These are phyloP conservation scores for Hypsizygus ulmarius DNA, from an alignment of 1,284 basidiomycete species.

Conservation along the genomic window DNA sequence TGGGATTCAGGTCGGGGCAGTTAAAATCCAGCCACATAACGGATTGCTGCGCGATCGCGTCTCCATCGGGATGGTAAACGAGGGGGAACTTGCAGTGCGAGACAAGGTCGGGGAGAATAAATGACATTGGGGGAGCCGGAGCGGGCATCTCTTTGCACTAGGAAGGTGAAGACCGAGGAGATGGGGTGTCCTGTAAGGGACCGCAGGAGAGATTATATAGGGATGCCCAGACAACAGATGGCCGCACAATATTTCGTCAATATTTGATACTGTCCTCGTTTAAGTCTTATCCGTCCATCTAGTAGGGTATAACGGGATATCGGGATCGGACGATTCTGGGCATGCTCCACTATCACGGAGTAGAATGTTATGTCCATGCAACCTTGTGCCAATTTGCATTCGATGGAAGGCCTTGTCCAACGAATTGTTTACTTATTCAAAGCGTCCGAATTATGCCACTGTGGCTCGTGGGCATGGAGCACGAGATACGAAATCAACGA, in stretches of 20 bases:
- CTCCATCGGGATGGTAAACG: constrained; percentile 49
- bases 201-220: constrained; percentile 5
- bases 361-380: not conserved
- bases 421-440: not conserved
- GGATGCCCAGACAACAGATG: not conserved
- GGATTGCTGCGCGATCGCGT: constrained; percentile 53
- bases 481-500: constrained; percentile 5
- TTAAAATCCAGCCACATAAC: constrained; percentile 55
- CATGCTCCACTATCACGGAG: not conserved
- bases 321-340: not conserved
- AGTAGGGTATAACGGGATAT: constrained; percentile 5
- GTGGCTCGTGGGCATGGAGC: not conserved
- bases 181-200: not conserved
- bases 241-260: constrained; percentile 2
- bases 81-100: constrained; percentile 58
- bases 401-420: not conserved
- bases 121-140: constrained; percentile 32
- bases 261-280: not conserved
- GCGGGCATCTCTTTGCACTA: constrained; percentile 4
- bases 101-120: constrained; percentile 65
- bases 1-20: constrained; percentile 49
- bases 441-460: not conserved
- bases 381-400: constrained; percentile 1
- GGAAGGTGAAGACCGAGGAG: not conserved
- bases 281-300: not conserved